Conservation (phyloP, 2,329 filamentous ascomycete genomes). For the Fusarium chlamydosporum region DNA sequence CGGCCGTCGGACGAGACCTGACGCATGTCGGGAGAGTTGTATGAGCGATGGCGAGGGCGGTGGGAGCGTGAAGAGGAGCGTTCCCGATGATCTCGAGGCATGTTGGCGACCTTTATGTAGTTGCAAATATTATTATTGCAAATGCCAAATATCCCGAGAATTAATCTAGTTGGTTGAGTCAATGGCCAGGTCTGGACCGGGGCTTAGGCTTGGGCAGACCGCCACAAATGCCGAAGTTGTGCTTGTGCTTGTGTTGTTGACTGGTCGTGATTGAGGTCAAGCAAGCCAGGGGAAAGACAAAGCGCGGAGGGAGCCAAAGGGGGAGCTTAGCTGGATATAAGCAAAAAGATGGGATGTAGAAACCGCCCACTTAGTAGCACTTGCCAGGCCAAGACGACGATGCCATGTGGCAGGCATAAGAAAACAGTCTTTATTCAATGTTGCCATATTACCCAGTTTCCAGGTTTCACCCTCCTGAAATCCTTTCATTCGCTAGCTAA, state of each 20-base stretch:
- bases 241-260: not conserved
- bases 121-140: not conserved
- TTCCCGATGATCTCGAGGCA: constrained; percentile 32
- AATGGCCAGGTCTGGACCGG: constrained; percentile 11
- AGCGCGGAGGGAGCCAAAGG: constrained; percentile 14
- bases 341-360: not conserved
- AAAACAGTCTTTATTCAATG: constrained; percentile 1
- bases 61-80: constrained; percentile 41
- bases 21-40: constrained; percentile 29
- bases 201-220: constrained; percentile 8
- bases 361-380: constrained; percentile 4
- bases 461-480: constrained; percentile 9
- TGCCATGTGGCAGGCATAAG: no score
- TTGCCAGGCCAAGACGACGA: not conserved
- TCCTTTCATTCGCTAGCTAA: constrained; percentile 10
- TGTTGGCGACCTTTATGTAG: constrained; percentile 18
- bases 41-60: constrained; percentile 35
- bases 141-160: constrained; percentile 4
- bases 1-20: constrained; percentile 28
- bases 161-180: constrained; percentile 2
- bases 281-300: not conserved
- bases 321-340: not conserved
- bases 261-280: not conserved
- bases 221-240: constrained; percentile 11
- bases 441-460: not conserved